Conservation (phyloP, 192 early-diverging fungal species). For the Backusella tuberculispora region DNA sequence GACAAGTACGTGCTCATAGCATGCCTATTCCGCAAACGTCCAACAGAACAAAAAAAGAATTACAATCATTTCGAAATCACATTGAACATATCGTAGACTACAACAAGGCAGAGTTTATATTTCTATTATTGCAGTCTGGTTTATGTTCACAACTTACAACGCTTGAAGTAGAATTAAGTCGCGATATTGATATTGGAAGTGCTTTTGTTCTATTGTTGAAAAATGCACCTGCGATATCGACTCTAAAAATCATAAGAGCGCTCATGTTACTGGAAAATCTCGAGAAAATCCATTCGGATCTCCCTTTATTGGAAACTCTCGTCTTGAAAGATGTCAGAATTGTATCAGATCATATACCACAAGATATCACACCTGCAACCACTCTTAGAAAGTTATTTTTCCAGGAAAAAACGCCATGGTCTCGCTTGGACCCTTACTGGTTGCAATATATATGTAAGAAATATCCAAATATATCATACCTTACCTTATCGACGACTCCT, state of each 20-base stretch:
- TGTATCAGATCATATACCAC: neutral
- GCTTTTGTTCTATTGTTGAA: neutral
- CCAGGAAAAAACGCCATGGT: neutral
- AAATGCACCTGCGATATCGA: neutral
- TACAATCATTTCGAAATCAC: neutral
- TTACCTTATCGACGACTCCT: neutral
- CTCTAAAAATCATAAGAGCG: neutral
- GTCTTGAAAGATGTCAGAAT: neutral
- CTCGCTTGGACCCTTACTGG: neutral
- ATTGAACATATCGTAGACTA: neutral
- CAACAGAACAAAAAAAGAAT: neutral
- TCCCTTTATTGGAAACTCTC: neutral
- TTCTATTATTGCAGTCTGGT: neutral
- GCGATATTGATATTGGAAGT: neutral
- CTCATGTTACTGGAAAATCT: neutral
- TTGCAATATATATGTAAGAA: neutral
- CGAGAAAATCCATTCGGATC: neutral
- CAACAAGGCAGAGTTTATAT: neutral
- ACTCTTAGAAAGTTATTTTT: neutral
- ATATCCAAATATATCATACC: neutral
- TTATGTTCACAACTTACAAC: neutral
- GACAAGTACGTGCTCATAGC: neutral
- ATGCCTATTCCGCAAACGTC: neutral
- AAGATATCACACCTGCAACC: neutral
- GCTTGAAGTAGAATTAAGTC: neutral